These are phyloP conservation scores for Aspergillus sergii DNA, from an alignment of 2,329 filamentous ascomycete genomes.

Conservation along the genomic window DNA sequence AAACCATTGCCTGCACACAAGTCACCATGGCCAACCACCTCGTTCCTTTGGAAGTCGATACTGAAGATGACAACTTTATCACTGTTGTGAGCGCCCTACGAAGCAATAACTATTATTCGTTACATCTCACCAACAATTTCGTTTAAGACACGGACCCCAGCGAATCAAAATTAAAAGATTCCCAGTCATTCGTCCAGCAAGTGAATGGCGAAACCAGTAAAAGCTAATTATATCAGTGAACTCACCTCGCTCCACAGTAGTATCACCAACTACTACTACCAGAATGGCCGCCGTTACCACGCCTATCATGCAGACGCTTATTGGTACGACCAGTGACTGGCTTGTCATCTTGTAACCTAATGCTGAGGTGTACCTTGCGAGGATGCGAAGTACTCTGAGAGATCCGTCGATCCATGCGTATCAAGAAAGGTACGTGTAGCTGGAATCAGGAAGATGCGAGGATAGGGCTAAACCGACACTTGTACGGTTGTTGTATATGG, in stretches of 20 bases:
- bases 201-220: not conserved
- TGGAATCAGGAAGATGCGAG: not conserved
- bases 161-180: not conserved
- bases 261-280: slow-evolving; percentile 33
- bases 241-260: slow-evolving; percentile 4
- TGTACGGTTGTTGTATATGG: not conserved
- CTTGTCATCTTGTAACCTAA: too few species aligned
- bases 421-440: slow-evolving; percentile 10
- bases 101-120: too few species aligned
- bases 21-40: not conserved
- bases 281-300: slow-evolving; percentile 37
- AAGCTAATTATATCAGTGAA: not conserved
- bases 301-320: slow-evolving; percentile 34
- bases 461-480: not conserved
- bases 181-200: not conserved
- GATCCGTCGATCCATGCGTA: slow-evolving; percentile 9
- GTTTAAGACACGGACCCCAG: not conserved
- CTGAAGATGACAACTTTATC: not conserved
- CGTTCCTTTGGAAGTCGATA: not conserved
- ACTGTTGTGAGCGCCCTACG: not conserved
- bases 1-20: not conserved
- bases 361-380: slow-evolving; percentile 5
- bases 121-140: not conserved
- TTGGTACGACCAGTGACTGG: slow-evolving; percentile 12
- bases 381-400: slow-evolving; percentile 5